phyloP scores from a whole-genome alignment of 2,329 filamentous ascomycete species.

The Paraphaeosphaeria minitans region DNA sequence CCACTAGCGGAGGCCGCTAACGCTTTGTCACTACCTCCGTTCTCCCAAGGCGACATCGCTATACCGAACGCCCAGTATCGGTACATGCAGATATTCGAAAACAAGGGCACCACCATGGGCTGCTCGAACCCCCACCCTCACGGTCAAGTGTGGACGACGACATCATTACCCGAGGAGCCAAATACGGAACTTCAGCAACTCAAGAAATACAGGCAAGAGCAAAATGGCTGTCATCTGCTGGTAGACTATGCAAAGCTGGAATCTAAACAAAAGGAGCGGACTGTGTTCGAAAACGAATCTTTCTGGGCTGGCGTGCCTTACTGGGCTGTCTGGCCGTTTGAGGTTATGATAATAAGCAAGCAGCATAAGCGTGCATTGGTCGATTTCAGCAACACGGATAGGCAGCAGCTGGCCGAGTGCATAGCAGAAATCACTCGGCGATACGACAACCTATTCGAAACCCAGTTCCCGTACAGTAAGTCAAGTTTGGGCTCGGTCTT shows the following conservation, averaged over 20 bases:
- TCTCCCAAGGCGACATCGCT: conserved; percentile 51
- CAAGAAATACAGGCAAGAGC: conserved; percentile 74
- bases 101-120: conserved; percentile 97
- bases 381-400: conserved; percentile 76
- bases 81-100: conserved; percentile 99
- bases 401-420: conserved; percentile 75
- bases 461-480: conserved; percentile 90
- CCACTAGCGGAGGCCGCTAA: conserved; percentile 60
- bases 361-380: conserved; percentile 82
- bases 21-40: conserved; percentile 54
- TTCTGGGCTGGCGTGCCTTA: conserved; percentile 93
- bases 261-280: conserved; percentile 77
- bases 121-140: conserved; percentile 99
- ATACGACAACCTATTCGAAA: conserved; percentile 98
- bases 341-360: conserved; percentile 87
- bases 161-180: conserved; percentile 87
- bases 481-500: conserved; percentile 12
- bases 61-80: conserved; percentile 77
- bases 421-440: conserved; percentile 86
- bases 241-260: conserved; percentile 88
- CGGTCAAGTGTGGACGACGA: conserved; percentile 95
- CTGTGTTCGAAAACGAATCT: conserved; percentile 83
- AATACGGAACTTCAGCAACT: conserved; percentile 78
- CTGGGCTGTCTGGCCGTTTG: conserved; percentile 98
- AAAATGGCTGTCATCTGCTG: conserved; percentile 76